Conservation (phyloP, 371 early-diverging fungal genomes). For the Zychaea mexicana region DNA sequence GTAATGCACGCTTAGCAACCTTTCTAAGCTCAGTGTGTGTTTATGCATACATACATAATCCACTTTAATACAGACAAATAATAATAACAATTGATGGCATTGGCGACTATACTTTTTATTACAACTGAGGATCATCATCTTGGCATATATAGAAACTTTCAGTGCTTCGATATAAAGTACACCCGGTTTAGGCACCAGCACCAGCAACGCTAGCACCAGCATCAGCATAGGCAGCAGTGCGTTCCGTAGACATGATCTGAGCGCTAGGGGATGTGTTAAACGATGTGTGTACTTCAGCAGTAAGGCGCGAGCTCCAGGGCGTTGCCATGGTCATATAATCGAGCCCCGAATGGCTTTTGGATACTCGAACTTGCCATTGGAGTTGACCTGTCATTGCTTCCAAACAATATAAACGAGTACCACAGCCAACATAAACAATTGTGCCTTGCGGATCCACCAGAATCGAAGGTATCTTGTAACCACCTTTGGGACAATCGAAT, state of each 20-base stretch:
- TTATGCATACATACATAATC: no score
- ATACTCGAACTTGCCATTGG: constrained; percentile 18
- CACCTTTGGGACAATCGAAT: constrained; percentile 31
- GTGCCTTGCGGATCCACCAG: constrained; percentile 19
- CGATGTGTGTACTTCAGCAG: constrained; percentile 24
- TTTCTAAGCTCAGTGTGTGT: no score
- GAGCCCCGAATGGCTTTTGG: constrained; percentile 14
- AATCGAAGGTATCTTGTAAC: constrained; percentile 22
- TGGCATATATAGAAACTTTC: no score
- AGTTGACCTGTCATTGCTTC: constrained; percentile 19
- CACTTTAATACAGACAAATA: no score
- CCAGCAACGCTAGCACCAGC: not conserved
- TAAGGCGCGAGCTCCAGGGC: constrained; percentile 26
- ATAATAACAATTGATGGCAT: no score
- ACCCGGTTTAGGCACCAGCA: not conserved
- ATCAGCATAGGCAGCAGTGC: not conserved
- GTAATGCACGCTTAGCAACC: no score
- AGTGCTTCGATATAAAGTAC: no score
- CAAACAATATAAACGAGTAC: constrained; percentile 27
- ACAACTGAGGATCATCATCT: no score
- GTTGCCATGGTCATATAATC: constrained; percentile 29
- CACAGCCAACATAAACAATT: constrained; percentile 25
- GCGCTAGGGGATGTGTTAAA: constrained; percentile 3
- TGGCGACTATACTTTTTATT: no score
- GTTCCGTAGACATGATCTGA: not conserved